Evolutionary conservation across 768 basidiomycete genomes (phyloP), one percentile per base, ranked within the genome.

Genomic region (Arthromyces matolae): DNA sequence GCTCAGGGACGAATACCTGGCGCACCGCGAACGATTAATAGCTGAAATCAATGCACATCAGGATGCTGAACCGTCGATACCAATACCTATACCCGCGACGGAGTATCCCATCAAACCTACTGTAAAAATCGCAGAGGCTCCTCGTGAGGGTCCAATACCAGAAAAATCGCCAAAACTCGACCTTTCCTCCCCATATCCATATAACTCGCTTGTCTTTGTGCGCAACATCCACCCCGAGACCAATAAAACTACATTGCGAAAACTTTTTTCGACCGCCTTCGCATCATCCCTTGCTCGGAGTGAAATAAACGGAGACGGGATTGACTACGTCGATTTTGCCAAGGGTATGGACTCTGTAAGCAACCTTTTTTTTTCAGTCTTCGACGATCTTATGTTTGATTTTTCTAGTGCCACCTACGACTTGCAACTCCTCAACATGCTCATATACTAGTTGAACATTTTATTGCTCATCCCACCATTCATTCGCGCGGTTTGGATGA

Each of bases 311-410:
- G 27, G 50, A 22, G 64, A 66, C 6, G 78, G 71, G 2, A 62
- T 92, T 23, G 86, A 91, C 58, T 93, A 93, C 46, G 76, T 91
- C 14, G 89, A 92, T 64, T 91, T 79, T 61, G 80, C 61, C 54
- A 91, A 89, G 61, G 84, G 86, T 13, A 81, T 86, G 73, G 81
- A 88, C 52, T 74, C 77, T 14, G 89, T 89, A 56, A 37, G 81
- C 69, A 18, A 41, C 3, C 39, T 32, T 52, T 40, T 8, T 34
- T 38, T 33, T 19, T 1, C 19, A 8, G 24, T 37, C 23, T 10
- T 20, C n/a, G 23, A 28, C 36, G 5, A n/a, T 28, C 24, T 22
- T 25, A 9, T 39, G 19, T 28, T 42, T 22, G 19, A 13, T 41
- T 42, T 18, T 25, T 25, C 28, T 24, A 91, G 88, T 93, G 89